Evolutionary conservation across 2,329 filamentous ascomycete genomes (phyloP).

Genomic region (Fusarium verrucosum): DNA sequence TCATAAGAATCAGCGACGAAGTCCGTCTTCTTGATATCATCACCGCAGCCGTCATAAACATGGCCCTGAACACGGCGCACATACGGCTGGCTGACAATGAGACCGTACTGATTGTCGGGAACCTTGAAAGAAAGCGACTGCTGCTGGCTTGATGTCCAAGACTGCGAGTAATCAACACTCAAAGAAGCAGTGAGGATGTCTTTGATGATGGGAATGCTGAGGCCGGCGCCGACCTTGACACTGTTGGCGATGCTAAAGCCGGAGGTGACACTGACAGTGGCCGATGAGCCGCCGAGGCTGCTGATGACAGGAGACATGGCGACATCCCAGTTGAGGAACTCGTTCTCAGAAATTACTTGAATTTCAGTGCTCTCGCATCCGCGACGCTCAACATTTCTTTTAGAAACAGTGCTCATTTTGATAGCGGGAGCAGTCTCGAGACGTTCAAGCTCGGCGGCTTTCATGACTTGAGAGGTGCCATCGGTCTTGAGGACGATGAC

Average conservation of each 20-base stretch:
- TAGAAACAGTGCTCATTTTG: background rate
- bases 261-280: conserved; percentile 16
- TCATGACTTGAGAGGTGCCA: conserved; percentile 34
- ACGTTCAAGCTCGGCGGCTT: conserved; percentile 26
- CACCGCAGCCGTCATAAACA: conserved; percentile 29
- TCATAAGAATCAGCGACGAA: conserved; percentile 32
- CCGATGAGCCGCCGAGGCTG: conserved; percentile 25
- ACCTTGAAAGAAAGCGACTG: conserved; percentile 32
- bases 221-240: conserved; percentile 1
- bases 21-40: conserved; percentile 9
- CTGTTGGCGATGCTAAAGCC: conserved; percentile 34
- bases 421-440: conserved; percentile 22
- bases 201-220: conserved; percentile 4
- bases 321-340: conserved; percentile 40
- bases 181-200: conserved; percentile 12
- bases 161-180: conserved; percentile 22
- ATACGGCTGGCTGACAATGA: conserved; percentile 41
- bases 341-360: conserved; percentile 31
- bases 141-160: conserved; percentile 26
- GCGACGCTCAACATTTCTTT: conserved; percentile 4
- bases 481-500: conserved; percentile 34
- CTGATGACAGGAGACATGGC: conserved; percentile 38
- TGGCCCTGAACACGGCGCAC: conserved; percentile 32
- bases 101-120: conserved; percentile 25
- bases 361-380: conserved; percentile 34